A percentile compares a stretch with the other conserved stretches of the same genome.
phyloP scores from a whole-genome alignment of 148 eudicot species.

The Heliosperma pusillum region DNA sequence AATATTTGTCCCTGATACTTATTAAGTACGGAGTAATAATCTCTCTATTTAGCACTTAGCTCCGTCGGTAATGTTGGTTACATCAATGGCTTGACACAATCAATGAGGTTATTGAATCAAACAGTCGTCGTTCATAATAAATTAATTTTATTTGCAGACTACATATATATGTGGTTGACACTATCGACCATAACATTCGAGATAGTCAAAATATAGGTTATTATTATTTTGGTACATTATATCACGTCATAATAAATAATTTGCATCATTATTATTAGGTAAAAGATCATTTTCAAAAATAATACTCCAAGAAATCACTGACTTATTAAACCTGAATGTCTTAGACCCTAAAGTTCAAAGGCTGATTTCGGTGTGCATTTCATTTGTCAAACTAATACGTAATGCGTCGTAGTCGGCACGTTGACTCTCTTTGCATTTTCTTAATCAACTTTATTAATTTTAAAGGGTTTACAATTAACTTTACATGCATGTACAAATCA shows the following conservation, averaged over 20 bases:
- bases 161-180: no score
- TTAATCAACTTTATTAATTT: neutral
- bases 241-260: neutral
- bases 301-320: slow-evolving; percentile 3
- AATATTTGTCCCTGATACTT: no score
- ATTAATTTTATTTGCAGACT: no score
- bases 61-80: no score
- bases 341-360: neutral
- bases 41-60: no score
- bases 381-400: slow-evolving; percentile 5
- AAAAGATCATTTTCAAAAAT: slow-evolving; percentile 1
- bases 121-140: no score
- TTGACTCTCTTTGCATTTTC: neutral
- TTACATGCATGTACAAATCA: neutral
- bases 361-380: neutral
- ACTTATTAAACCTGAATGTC: neutral
- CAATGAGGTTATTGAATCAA: neutral
- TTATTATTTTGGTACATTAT: neutral
- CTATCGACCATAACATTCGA: neutral
- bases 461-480: neutral
- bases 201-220: no score
- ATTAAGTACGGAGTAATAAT: no score
- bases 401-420: neutral
- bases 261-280: neutral
- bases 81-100: no score